Conservation (phyloP, 176 grass and related monocot genomes). For the Paspalum notatum region DNA sequence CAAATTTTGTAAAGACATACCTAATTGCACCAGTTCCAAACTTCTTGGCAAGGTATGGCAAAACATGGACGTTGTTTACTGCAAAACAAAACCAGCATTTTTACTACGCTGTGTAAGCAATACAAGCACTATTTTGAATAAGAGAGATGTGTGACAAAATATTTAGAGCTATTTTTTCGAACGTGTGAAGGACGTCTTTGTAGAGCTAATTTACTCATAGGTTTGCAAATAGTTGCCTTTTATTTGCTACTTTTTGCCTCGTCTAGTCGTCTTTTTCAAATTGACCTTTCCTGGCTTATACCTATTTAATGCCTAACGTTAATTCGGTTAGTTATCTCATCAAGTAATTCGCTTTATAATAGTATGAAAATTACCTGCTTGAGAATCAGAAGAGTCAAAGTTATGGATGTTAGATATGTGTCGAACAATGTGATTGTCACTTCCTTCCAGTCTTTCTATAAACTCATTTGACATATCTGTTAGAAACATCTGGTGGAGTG, state of each 20-base stretch:
- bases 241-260: too few species aligned
- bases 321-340: neutral
- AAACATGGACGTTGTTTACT: constrained; percentile 9
- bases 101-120: neutral
- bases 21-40: too few species aligned
- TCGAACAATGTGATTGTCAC: constrained; percentile 32
- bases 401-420: constrained; percentile 35
- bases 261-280: too few species aligned
- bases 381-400: constrained; percentile 27
- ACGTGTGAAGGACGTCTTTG: too few species aligned
- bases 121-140: neutral
- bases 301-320: neutral
- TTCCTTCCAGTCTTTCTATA: constrained; percentile 28
- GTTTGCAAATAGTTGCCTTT: too few species aligned
- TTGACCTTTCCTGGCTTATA: neutral
- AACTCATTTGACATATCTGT: constrained; percentile 38
- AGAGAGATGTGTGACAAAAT: neutral
- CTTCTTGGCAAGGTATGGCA: constrained; percentile 8
- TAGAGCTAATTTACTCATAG: neutral
- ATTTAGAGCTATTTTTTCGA: too few species aligned
- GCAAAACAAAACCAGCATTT: neutral
- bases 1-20: neutral
- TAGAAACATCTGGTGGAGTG: constrained; percentile 36
- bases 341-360: neutral
- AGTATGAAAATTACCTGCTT: constrained; percentile 37